Evolutionary conservation across 202 grass and related monocot genomes (phyloP), one percentile per base, ranked within the genome.

Genomic region (Zizania palustris): DNA sequence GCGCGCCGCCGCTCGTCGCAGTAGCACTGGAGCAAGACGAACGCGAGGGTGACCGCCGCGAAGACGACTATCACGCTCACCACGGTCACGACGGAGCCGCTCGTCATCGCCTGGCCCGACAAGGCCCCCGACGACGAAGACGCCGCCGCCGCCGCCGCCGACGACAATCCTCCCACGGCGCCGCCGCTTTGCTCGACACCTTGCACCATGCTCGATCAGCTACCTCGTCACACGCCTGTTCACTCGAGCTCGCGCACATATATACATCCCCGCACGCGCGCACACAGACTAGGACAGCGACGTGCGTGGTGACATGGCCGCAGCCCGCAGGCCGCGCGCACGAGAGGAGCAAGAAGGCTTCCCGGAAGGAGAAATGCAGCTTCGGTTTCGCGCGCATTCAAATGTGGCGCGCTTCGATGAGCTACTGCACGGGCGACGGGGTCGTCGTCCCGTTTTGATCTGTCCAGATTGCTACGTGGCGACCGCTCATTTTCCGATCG

Each of bases 21-120:
- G 64, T 4, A 78, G 75, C 13, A 80, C 46, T 75, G 75, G 54
- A 86, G 34, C 7, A 45, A 57, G 58, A 57, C 22, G 76, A 85
- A 19, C 5, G 5, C 69, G 19, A 67, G 36, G 20, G 71, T 49
- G 58, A 86, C 34, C 45, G 45, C 0, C 7, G 58, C 2, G 66
- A 90, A 87, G 5, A 83, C 43, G 12, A 87, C 2, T 38, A 80
- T 39, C 77, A 71, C 55, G 60, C 73, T 15, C 0, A 33, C 39
- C 37, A 68, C 57, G 35, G 70, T 45, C 61, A 79, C 9, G 40
- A 71, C 43, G 67, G 19, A 0, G 12, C 64, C 58, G 58, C 58
- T 18, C 15, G 56, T 42, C 57, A 75, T 64, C 39, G 7, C 20
- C 5, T 0, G 33, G 8, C 18, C 43, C 0, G 3, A 38, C 0